Conservation (phyloP, 192 early-diverging fungal species). For the Rhizoclosmatium sp. region DNA sequence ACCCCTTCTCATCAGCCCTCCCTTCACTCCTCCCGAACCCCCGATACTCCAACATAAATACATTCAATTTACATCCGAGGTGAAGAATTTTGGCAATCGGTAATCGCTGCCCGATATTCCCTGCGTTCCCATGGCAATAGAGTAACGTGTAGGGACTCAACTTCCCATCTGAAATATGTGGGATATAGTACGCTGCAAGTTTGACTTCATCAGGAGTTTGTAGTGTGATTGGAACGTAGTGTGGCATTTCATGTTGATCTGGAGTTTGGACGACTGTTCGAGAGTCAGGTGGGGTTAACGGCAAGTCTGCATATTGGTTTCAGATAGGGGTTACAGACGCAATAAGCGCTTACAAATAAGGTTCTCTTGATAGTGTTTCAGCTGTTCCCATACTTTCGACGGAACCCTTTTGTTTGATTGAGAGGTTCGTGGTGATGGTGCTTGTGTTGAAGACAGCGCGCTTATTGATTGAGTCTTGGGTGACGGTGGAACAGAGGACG, state of each 20-base stretch:
- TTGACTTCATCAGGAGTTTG: constrained; percentile 17
- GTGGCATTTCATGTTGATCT: constrained; percentile 48
- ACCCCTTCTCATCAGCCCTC: constrained; percentile 82
- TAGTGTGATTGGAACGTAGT: constrained; percentile 64
- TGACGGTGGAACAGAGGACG: no score
- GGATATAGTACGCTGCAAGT: constrained; percentile 37
- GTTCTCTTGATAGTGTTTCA: constrained; percentile 1
- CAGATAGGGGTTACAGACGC: background rate
- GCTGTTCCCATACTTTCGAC: background rate
- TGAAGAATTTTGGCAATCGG: constrained; percentile 85
- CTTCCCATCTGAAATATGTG: constrained; percentile 5
- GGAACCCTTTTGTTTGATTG: background rate
- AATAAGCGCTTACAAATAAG: background rate
- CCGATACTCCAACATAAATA: constrained; percentile 98
- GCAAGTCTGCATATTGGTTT: constrained; percentile 36
- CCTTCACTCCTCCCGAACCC: constrained; percentile 95
- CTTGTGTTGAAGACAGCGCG: no score
- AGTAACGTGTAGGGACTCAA: constrained; percentile 66
- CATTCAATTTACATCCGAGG: constrained; percentile 72
- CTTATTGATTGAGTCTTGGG: no score
- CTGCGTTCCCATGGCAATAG: constrained; percentile 97
- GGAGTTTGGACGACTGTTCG: constrained; percentile 54
- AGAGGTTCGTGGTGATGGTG: no score
- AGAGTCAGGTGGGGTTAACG: constrained; percentile 59
- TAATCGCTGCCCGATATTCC: constrained; percentile 97